Percentiles rank a stretch among this genome's conserved stretches.
phyloP scores from a whole-genome alignment of 1,139 yeast species.

The Scheffersomyces segobiensis region DNA sequence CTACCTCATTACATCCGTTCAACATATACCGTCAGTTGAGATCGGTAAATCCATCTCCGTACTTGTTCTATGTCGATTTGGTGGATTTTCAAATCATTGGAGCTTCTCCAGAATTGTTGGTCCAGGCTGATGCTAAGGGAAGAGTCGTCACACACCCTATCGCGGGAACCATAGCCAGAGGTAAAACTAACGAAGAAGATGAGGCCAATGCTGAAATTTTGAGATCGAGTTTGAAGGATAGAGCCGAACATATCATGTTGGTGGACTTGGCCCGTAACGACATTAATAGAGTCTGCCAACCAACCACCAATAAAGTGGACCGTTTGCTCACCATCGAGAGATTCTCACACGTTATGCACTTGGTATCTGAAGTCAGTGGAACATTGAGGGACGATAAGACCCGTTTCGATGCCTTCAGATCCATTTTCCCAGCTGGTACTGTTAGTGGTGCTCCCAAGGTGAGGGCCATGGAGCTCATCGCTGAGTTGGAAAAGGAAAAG shows the following conservation, averaged over 20 bases:
- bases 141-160: constrained; percentile 92
- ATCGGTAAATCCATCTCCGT: constrained; percentile 96
- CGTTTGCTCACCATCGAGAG: constrained; percentile 85
- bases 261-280: constrained; percentile 97
- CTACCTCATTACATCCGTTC: constrained; percentile 93
- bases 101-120: constrained; percentile 93
- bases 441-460: constrained; percentile 98
- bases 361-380: constrained; percentile 94
- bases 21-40: constrained; percentile 92
- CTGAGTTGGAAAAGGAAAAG: constrained; percentile 85
- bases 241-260: constrained; percentile 98
- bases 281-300: constrained; percentile 91
- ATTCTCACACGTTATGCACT: constrained; percentile 96
- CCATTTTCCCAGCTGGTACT: constrained; percentile 98
- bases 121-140: constrained; percentile 70
- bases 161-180: constrained; percentile 93
- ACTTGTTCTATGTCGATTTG: constrained; percentile 89
- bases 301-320: constrained; percentile 80
- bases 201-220: constrained; percentile 76
- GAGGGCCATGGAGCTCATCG: constrained; percentile 91
- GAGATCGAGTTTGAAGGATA: constrained; percentile 79
- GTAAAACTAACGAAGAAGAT: constrained; percentile 88
- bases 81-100: constrained; percentile 93
- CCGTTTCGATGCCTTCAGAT: constrained; percentile 93
- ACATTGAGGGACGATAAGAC: constrained; percentile 79